Percentiles rank a stretch among this genome's conserved stretches.
phyloP scores from a whole-genome alignment of 2,329 filamentous ascomycete species.

The Achaetomium macrosporum region DNA sequence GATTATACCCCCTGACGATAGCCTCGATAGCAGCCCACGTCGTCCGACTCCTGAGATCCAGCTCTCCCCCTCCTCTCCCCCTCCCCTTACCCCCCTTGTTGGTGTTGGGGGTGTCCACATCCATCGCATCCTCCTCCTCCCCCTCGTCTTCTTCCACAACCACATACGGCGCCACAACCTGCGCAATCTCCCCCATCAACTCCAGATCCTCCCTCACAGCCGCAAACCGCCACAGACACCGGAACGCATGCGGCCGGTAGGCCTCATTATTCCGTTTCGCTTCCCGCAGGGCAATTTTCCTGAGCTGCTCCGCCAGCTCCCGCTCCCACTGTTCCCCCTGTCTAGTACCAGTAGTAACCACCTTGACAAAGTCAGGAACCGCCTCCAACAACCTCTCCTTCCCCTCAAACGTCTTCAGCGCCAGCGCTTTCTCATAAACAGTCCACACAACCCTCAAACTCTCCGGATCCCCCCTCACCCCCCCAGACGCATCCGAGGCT shows the following conservation, averaged over 20 bases:
- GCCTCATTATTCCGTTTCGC: slow-evolving; percentile 84
- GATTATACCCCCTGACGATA: slow-evolving; percentile 45
- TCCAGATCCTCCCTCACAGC: slow-evolving; percentile 62
- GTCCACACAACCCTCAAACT: slow-evolving; percentile 71
- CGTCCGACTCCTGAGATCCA: slow-evolving; percentile 38
- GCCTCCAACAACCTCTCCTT: slow-evolving; percentile 81
- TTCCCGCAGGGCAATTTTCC: slow-evolving; percentile 78
- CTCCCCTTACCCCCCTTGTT: not conserved
- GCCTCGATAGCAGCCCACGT: slow-evolving; percentile 47
- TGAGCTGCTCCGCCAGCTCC: slow-evolving; percentile 57
- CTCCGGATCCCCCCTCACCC: slow-evolving; percentile 53
- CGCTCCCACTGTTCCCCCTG: slow-evolving; percentile 51
- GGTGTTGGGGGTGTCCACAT: slow-evolving; percentile 46
- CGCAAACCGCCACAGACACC: slow-evolving; percentile 66
- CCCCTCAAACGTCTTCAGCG: slow-evolving; percentile 85
- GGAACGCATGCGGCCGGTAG: slow-evolving; percentile 73
- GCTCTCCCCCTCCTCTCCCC: slow-evolving; percentile 3
- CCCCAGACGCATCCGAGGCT: slow-evolving; percentile 49
- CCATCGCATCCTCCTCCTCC: slow-evolving; percentile 62
- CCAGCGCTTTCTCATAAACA: slow-evolving; percentile 71
- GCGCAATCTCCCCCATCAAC: slow-evolving; percentile 60
- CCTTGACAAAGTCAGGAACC: slow-evolving; percentile 70
- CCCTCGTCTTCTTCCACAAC: slow-evolving; percentile 56
- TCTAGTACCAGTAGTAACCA: slow-evolving; percentile 52
- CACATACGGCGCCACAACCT: slow-evolving; percentile 58